Conservation (phyloP, 768 basidiomycete genomes). For the Russula sp. region DNA sequence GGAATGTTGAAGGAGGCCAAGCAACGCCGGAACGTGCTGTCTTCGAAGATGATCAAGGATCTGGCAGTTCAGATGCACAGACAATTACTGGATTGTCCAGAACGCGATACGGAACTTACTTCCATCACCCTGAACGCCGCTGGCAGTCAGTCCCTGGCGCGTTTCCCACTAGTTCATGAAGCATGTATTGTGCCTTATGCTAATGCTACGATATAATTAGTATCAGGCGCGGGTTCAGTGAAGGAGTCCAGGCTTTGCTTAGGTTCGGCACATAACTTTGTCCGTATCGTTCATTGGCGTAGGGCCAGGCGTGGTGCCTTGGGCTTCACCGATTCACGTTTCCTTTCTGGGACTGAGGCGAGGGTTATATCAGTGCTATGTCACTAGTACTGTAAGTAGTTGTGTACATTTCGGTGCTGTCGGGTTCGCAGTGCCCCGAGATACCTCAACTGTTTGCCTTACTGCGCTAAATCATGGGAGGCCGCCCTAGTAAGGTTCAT, state of each 20-base stretch:
- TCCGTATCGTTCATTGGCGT: neutral
- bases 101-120: slow-evolving; percentile 70
- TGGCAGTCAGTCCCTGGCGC: slow-evolving; percentile 59
- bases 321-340: neutral
- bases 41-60: slow-evolving; percentile 24
- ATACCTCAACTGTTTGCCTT: neutral
- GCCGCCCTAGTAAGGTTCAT: neutral
- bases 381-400: too few relatives aligned
- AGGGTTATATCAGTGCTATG: too few relatives aligned
- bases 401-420: neutral
- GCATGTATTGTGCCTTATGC: neutral
- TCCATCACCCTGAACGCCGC: slow-evolving; percentile 79
- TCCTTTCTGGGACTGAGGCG: neutral
- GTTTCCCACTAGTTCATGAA: slow-evolving; percentile 38
- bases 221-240: neutral
- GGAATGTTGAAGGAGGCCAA: slow-evolving; percentile 34
- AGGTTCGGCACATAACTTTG: neutral
- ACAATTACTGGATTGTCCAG: slow-evolving; percentile 32
- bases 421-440: neutral
- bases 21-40: slow-evolving; percentile 42
- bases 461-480: neutral
- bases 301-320: neutral
- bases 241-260: neutral
- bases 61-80: slow-evolving; percentile 31
- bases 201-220: neutral